phyloP scores from a whole-genome alignment of 108 stramenopile genomes.

The Bacterosira constricta region DNA sequence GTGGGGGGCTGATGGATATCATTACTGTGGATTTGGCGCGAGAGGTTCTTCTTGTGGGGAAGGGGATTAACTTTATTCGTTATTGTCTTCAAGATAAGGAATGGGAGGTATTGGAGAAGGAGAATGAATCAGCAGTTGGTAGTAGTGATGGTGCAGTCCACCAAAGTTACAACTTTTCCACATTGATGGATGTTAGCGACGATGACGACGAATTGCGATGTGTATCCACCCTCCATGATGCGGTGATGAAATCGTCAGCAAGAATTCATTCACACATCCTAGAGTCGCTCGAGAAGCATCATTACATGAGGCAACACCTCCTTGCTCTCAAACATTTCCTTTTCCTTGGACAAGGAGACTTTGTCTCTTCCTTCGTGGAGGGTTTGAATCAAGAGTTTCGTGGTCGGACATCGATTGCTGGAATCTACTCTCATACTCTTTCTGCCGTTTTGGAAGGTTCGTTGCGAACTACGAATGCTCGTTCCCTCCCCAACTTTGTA shows the following conservation, averaged over 20 bases:
- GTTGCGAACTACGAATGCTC: constrained; percentile 88
- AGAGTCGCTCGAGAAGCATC: constrained; percentile 63
- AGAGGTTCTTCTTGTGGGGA: constrained; percentile 86
- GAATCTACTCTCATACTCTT: constrained; percentile 84
- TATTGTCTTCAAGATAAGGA: constrained; percentile 71
- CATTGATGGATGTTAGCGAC: constrained; percentile 28
- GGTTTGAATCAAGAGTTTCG: constrained; percentile 74
- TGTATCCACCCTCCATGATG: constrained; percentile 47
- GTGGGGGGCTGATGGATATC: constrained; percentile 62
- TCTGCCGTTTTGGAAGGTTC: constrained; percentile 80
- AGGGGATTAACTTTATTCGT: constrained; percentile 96
- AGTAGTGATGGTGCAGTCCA: constrained; percentile 11
- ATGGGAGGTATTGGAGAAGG: constrained; percentile 64
- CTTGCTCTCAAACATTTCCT: constrained; percentile 93
- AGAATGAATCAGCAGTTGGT: constrained; percentile 5
- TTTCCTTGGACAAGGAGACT: constrained; percentile 96
- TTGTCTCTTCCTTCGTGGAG: constrained; percentile 90
- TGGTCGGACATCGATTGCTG: constrained; percentile 46
- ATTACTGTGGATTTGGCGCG: constrained; percentile 67
- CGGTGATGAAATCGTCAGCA: constrained; percentile 54
- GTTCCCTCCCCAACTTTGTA: constrained; percentile 68
- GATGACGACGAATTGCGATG: constrained; percentile 34
- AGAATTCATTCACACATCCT: constrained; percentile 80
- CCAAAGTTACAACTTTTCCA: constrained; percentile 17
- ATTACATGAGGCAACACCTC: constrained; percentile 88